A percentile compares a stretch with the other conserved stretches of the same genome.
Conservation (phyloP, 345 rosid genomes). For the Theobroma cacao region DNA sequence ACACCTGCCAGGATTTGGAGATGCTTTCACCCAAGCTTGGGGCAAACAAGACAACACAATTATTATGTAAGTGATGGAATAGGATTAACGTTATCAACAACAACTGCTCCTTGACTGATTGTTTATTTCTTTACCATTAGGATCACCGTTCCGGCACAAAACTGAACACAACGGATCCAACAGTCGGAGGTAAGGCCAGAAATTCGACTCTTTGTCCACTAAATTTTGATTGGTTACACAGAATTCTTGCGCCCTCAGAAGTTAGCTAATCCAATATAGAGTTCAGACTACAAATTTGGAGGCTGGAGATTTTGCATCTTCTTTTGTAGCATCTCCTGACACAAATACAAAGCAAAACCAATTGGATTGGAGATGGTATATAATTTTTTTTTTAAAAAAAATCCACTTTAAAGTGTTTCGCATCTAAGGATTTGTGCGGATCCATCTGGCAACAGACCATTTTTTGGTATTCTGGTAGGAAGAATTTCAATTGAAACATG, state of each 20-base stretch:
- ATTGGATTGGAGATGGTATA: neutral
- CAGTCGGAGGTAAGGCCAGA: no score
- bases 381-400: neutral
- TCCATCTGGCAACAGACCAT: neutral
- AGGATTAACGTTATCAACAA: no score
- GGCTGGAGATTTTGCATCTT: slow-evolving; percentile 24
- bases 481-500: neutral
- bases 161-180: no score
- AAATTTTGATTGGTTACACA: no score
- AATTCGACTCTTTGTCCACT: no score
- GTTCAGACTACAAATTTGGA: slow-evolving; percentile 32
- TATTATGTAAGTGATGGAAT: no score
- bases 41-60: no score
- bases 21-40: no score
- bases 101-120: no score
- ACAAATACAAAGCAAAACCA: neutral
- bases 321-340: slow-evolving; percentile 29
- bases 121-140: no score
- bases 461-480: neutral
- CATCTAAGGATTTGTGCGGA: neutral
- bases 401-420: neutral
- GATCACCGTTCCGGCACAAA: no score
- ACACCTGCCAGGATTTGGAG: no score
- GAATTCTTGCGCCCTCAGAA: neutral
- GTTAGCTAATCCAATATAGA: neutral